A percentile compares a stretch with the other conserved stretches of the same genome.
Evolutionary conservation across 116 monocot genomes (phyloP).

Genomic region (Phalaenopsis hybrid): DNA sequence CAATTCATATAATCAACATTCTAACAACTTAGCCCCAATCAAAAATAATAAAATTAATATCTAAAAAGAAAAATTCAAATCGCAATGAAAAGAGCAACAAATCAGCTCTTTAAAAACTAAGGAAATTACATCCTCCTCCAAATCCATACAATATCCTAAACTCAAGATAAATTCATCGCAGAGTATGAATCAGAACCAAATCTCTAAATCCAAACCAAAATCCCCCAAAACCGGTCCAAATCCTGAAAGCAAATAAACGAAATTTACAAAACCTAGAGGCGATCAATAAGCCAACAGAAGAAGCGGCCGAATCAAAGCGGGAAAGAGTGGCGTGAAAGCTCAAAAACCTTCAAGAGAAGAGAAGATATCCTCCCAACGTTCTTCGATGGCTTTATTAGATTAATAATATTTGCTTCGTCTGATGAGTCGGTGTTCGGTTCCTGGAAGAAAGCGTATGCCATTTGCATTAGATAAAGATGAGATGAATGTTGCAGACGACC

Average conservation of each 20-base stretch:
- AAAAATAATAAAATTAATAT: not conserved
- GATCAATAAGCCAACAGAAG: not conserved
- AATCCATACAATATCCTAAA: not conserved
- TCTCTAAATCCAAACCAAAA: not conserved
- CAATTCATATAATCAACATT: not conserved
- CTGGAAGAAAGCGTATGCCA: conserved; percentile 5
- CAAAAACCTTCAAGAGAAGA: not conserved
- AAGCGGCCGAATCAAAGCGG: not conserved
- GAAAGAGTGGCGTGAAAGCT: not conserved
- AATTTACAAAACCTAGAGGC: conserved; percentile 6
- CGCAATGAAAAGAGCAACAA: not conserved
- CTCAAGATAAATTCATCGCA: not conserved
- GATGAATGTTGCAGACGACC: too few relatives aligned
- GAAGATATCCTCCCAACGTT: not conserved
- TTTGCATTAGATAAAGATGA: not conserved
- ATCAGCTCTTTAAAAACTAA: not conserved
- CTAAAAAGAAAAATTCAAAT: not conserved
- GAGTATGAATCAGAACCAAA: not conserved
- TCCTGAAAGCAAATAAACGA: not conserved
- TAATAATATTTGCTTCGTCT: not conserved
- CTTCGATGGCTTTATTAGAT: not conserved
- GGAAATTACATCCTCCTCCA: not conserved
- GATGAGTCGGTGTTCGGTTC: not conserved
- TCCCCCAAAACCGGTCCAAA: not conserved
- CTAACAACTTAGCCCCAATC: not conserved